Percentiles rank a stretch among this genome's conserved stretches.
Evolutionary conservation across 371 early-diverging fungal genomes (phyloP).

Genomic region (Mortierella sp.): DNA sequence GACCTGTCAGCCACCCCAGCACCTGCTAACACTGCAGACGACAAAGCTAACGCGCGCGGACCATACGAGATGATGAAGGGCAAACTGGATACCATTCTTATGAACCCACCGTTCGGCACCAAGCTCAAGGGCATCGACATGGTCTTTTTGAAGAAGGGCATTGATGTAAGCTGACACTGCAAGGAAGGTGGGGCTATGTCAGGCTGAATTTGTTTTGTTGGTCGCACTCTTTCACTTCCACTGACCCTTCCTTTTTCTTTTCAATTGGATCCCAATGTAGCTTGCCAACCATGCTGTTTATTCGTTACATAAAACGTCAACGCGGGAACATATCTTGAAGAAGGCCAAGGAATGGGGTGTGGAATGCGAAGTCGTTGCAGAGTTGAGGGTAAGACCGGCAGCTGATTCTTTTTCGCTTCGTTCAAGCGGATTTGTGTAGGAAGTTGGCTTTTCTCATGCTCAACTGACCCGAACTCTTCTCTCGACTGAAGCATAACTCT

Average conservation of each 20-base stretch:
- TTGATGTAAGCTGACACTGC: constrained; percentile 63
- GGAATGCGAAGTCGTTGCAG: constrained; percentile 80
- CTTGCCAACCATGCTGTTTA: constrained; percentile 74
- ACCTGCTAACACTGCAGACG: constrained; percentile 24
- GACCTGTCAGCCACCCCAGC: constrained; percentile 60
- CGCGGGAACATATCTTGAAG: constrained; percentile 82
- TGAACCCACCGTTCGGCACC: constrained; percentile 93
- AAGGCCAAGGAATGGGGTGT: constrained; percentile 85
- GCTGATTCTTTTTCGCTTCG: background rate
- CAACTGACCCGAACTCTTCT: background rate
- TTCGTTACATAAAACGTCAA: constrained; percentile 87
- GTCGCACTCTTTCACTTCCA: background rate
- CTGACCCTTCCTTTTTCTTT: background rate
- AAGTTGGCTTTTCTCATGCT: background rate
- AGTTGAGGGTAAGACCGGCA: constrained; percentile 67
- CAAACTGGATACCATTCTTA: constrained; percentile 82
- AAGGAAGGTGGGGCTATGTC: background rate
- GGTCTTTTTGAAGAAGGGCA: constrained; percentile 80
- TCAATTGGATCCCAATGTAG: constrained; percentile 19
- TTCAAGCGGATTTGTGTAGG: background rate
- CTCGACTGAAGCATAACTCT: background rate
- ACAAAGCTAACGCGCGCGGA: constrained; percentile 25
- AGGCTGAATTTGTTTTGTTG: background rate
- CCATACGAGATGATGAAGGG: constrained; percentile 62
- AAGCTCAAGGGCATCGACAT: constrained; percentile 86